These are phyloP conservation scores for Schizopora paradoxa DNA, from an alignment of 1,284 basidiomycete species.

Conservation along the genomic window DNA sequence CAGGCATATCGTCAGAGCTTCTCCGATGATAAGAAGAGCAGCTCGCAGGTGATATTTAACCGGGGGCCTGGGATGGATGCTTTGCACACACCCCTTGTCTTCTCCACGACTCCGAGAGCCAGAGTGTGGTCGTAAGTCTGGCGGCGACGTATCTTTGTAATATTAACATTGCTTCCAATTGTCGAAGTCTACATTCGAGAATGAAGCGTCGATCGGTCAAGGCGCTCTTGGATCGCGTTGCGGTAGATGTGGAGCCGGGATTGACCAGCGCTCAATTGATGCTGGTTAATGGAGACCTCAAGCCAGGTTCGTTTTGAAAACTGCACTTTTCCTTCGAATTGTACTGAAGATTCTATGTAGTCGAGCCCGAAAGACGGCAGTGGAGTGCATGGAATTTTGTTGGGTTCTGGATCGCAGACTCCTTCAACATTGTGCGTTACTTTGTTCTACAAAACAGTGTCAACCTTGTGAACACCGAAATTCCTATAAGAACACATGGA, in stretches of 20 bases:
- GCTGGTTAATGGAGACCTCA: conserved; percentile 17
- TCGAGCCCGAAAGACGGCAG: conserved; percentile 48
- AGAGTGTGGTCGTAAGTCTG: too few relatives aligned
- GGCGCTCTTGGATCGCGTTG: conserved; percentile 10
- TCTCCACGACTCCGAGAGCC: too few relatives aligned
- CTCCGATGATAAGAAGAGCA: too few relatives aligned
- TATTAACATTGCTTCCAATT: too few relatives aligned
- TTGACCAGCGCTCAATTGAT: conserved; percentile 16
- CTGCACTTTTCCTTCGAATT: neutral
- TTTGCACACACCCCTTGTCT: too few relatives aligned
- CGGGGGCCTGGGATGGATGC: too few relatives aligned
- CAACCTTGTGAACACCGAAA: conserved; percentile 8
- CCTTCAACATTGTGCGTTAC: conserved; percentile 71
- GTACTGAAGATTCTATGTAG: conserved; percentile 27
- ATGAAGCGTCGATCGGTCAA: too few relatives aligned
- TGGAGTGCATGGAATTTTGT: conserved; percentile 62
- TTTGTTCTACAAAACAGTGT: conserved; percentile 3
- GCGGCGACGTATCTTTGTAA: too few relatives aligned
- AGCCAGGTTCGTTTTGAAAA: conserved; percentile 9
- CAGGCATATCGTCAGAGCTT: too few relatives aligned
- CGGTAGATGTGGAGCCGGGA: conserved; percentile 14
- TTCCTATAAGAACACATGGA: conserved; percentile 44
- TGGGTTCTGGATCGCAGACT: conserved; percentile 74
- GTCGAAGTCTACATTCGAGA: too few relatives aligned
- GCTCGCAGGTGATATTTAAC: too few relatives aligned